These are phyloP conservation scores for Candida arabinofermentans DNA, from an alignment of 805 yeast species.

Conservation along the genomic window DNA sequence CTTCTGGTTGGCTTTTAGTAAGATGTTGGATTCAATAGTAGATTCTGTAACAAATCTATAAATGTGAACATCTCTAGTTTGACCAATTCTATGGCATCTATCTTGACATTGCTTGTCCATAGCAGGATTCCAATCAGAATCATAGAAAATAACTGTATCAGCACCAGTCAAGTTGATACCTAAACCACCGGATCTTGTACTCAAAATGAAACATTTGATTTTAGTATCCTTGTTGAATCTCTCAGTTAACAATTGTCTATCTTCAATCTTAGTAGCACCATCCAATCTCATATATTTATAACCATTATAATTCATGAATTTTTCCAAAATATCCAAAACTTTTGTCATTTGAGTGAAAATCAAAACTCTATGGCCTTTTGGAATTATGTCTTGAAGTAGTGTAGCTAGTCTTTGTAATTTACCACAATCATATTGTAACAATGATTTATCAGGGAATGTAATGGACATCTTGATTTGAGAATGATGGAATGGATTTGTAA, in stretches of 20 bases:
- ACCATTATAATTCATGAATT: slow-evolving; percentile 90
- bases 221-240: slow-evolving; percentile 82
- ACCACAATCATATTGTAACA: slow-evolving; percentile 95
- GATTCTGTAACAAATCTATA: slow-evolving; percentile 93
- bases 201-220: slow-evolving; percentile 85
- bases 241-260: slow-evolving; percentile 91
- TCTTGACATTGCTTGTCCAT: slow-evolving; percentile 99
- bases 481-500: slow-evolving; percentile 62
- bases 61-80: slow-evolving; percentile 95
- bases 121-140: slow-evolving; percentile 99
- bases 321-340: slow-evolving; percentile 89
- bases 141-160: slow-evolving; percentile 96
- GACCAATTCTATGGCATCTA: slow-evolving; percentile 98
- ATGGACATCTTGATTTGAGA: slow-evolving; percentile 83
- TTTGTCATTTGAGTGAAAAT: slow-evolving; percentile 98
- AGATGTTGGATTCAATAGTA: slow-evolving; percentile 92
- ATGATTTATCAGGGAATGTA: slow-evolving; percentile 93
- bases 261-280: slow-evolving; percentile 97
- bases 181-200: slow-evolving; percentile 96
- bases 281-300: slow-evolving; percentile 91
- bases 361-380: slow-evolving; percentile 88
- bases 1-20: slow-evolving; percentile 92
- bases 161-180: slow-evolving; percentile 98
- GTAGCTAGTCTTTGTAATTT: slow-evolving; percentile 82
- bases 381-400: slow-evolving; percentile 70